phyloP scores from a whole-genome alignment of 768 basidiomycete genomes.

The Hemileccinum rubropunctum region DNA sequence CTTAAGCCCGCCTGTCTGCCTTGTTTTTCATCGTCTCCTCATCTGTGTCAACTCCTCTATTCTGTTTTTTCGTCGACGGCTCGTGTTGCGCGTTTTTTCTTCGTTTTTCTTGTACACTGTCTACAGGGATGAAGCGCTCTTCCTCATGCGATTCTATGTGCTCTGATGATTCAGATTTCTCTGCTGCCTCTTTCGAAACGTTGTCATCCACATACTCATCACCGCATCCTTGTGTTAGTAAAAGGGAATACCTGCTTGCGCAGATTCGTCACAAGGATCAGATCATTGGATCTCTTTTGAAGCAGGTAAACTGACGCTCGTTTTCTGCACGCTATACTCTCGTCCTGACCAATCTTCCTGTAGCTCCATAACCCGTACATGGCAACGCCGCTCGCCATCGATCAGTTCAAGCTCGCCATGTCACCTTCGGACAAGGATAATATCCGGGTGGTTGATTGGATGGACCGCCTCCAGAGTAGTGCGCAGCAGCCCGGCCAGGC shows the following conservation, averaged over 20 bases:
- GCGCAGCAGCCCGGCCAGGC: conserved; percentile 48
- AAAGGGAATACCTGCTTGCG: conserved; percentile 81
- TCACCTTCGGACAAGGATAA: conserved; percentile 73
- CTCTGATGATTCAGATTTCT: conserved; percentile 29
- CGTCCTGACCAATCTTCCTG: neutral
- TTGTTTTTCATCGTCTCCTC: neutral
- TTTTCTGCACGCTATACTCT: neutral
- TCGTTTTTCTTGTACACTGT: neutral
- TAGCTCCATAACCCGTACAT: conserved; percentile 73
- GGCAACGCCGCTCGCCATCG: conserved; percentile 76
- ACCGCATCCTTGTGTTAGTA: conserved; percentile 46
- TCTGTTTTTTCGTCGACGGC: neutral
- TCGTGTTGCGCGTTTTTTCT: neutral
- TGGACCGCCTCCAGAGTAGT: conserved; percentile 65
- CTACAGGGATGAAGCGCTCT: conserved; percentile 15
- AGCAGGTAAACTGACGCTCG: conserved; percentile 51
- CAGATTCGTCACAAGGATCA: conserved; percentile 87
- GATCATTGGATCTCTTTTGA: conserved; percentile 81
- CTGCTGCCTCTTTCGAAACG: conserved; percentile 36
- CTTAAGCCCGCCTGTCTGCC: conserved; percentile 14
- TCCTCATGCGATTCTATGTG: conserved; percentile 14
- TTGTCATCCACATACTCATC: conserved; percentile 34
- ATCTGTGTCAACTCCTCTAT: neutral
- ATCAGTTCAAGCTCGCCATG: conserved; percentile 74
- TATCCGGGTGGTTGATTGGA: conserved; percentile 67